Percentiles rank a stretch among this genome's conserved stretches.
Conservation (phyloP, 2,329 filamentous ascomycete species). For the Aspergillus sergii region DNA sequence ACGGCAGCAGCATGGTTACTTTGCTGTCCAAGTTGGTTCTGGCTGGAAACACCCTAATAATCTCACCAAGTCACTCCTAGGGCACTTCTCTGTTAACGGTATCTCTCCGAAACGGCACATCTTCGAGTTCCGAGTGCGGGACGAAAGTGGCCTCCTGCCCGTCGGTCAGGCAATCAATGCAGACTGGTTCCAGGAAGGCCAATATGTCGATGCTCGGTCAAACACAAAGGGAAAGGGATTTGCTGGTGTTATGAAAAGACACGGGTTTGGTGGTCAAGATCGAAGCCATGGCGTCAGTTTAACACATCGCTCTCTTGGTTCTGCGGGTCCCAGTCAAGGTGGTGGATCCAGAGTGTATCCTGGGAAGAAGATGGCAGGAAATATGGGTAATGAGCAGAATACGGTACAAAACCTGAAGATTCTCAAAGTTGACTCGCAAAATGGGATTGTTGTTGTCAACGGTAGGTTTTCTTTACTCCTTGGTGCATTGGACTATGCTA, state of each 20-base stretch:
- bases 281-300: slow-evolving; percentile 94
- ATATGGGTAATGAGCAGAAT: slow-evolving; percentile 87
- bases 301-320: slow-evolving; percentile 91
- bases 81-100: slow-evolving; percentile 81
- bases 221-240: slow-evolving; percentile 88
- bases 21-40: slow-evolving; percentile 84
- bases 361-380: slow-evolving; percentile 96
- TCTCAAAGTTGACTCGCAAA: slow-evolving; percentile 81
- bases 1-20: slow-evolving; percentile 80
- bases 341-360: slow-evolving; percentile 89
- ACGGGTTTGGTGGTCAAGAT: slow-evolving; percentile 85
- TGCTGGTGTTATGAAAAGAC: slow-evolving; percentile 95
- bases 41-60: slow-evolving; percentile 75
- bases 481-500: not conserved
- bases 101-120: slow-evolving; percentile 83
- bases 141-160: slow-evolving; percentile 70
- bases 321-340: slow-evolving; percentile 84
- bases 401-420: slow-evolving; percentile 92
- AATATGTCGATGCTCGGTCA: slow-evolving; percentile 83
- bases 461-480: slow-evolving; percentile 51
- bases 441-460: slow-evolving; percentile 85
- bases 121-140: slow-evolving; percentile 82
- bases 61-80: slow-evolving; percentile 78
- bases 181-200: slow-evolving; percentile 89
- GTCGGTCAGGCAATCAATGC: slow-evolving; percentile 77